Conservation (phyloP, 192 early-diverging fungal genomes). For the Coemansia sp. region DNA sequence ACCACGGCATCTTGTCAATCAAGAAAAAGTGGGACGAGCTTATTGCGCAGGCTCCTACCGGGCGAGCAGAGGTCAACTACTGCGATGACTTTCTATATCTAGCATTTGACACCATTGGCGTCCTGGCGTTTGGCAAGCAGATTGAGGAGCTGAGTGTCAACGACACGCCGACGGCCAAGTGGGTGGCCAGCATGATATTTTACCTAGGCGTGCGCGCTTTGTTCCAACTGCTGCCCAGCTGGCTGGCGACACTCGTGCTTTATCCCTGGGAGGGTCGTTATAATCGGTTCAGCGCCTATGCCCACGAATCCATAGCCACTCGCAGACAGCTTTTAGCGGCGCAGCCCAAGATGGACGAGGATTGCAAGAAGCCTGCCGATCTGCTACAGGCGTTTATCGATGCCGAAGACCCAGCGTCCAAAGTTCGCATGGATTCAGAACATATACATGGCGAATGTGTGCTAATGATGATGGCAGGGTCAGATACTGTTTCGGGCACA, state of each 20-base stretch:
- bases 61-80: constrained; percentile 43
- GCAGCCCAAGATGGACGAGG: not conserved
- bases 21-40: constrained; percentile 37
- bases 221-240: constrained; percentile 33
- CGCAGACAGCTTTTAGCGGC: constrained; percentile 17
- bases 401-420: constrained; percentile 47
- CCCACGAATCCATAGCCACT: constrained; percentile 26
- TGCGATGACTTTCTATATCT: constrained; percentile 41
- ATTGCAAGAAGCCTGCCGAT: constrained; percentile 23
- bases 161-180: constrained; percentile 25
- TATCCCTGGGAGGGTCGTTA: constrained; percentile 39
- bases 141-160: constrained; percentile 28
- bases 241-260: constrained; percentile 8
- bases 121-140: constrained; percentile 37
- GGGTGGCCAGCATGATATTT: constrained; percentile 40
- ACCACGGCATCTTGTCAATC: constrained; percentile 31
- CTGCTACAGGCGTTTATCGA: constrained; percentile 53
- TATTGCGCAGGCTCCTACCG: constrained; percentile 13
- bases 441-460: constrained; percentile 48
- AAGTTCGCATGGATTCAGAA: constrained; percentile 36
- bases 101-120: constrained; percentile 46
- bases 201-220: constrained; percentile 41
- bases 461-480: constrained; percentile 43
- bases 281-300: constrained; percentile 25
- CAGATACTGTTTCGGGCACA: constrained; percentile 40